Conservation (phyloP, 129 eudicot genomes). For the Mikania micrantha region DNA sequence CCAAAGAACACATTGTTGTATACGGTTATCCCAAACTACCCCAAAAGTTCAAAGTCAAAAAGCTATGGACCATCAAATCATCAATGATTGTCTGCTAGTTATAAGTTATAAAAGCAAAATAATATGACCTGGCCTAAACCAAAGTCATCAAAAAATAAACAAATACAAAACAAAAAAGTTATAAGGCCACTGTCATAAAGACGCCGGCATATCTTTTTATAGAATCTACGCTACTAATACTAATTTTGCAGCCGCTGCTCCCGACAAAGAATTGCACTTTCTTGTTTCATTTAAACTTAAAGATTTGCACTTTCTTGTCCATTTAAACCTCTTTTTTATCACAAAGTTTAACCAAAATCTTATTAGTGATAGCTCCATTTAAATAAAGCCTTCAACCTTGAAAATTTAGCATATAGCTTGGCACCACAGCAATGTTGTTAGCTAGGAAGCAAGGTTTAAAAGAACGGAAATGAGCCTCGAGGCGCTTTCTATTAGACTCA, state of each 20-base stretch:
- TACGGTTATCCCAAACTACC: background rate
- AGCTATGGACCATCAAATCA: background rate
- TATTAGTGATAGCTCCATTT: background rate
- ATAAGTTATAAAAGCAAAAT: too few relatives aligned
- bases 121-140: background rate
- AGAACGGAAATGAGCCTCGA: too few relatives aligned
- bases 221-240: background rate
- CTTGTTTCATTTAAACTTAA: too few relatives aligned
- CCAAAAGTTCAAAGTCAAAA: background rate
- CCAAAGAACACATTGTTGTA: background rate
- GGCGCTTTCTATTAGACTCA: too few relatives aligned
- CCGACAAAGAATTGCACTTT: too few relatives aligned
- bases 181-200: background rate
- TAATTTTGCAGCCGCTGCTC: background rate
- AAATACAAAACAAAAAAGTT: background rate
- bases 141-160: background rate
- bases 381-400: background rate
- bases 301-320: background rate
- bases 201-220: background rate
- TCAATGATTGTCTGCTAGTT: background rate
- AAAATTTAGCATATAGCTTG: background rate
- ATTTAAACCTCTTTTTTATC: background rate
- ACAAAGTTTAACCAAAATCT: background rate
- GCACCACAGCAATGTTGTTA: background rate
- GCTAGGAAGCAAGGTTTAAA: too few relatives aligned